phyloP scores from a whole-genome alignment of 805 yeast species.

The Yarrowia divulgata region DNA sequence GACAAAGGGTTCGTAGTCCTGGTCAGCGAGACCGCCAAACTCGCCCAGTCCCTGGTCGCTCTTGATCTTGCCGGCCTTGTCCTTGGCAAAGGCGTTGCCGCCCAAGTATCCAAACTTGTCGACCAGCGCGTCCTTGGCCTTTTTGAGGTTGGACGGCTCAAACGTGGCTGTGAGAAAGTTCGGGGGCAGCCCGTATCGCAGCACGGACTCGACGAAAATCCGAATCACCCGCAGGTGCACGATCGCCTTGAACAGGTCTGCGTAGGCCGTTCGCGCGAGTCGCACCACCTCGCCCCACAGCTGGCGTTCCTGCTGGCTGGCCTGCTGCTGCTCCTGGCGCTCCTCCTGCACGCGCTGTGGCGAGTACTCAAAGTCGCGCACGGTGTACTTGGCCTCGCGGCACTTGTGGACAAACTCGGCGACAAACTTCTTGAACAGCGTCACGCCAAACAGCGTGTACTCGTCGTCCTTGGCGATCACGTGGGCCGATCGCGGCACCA shows the following conservation, averaged over 20 bases:
- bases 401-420: conserved; percentile 71
- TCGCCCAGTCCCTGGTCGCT: conserved; percentile 76
- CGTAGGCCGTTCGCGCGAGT: conserved; percentile 86
- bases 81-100: conserved; percentile 81
- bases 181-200: conserved; percentile 97
- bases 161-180: conserved; percentile 64
- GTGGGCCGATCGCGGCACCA: conserved; percentile 89
- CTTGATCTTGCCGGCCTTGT: conserved; percentile 65
- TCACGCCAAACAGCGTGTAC: conserved; percentile 74
- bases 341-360: conserved; percentile 74
- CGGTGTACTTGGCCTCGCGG: conserved; percentile 88
- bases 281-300: conserved; percentile 77
- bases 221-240: conserved; percentile 87
- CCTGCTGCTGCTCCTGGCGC: conserved; percentile 79
- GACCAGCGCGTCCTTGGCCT: conserved; percentile 73
- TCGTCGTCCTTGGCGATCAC: conserved; percentile 76
- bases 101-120: conserved; percentile 86
- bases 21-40: conserved; percentile 90
- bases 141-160: conserved; percentile 55
- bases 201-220: conserved; percentile 88
- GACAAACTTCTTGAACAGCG: conserved; percentile 82
- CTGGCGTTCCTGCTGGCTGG: conserved; percentile 75
- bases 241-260: conserved; percentile 86
- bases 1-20: conserved; percentile 96
- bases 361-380: conserved; percentile 89